These are phyloP conservation scores for Eucalyptus regnans DNA, from an alignment of 345 rosid species.

Conservation along the genomic window DNA sequence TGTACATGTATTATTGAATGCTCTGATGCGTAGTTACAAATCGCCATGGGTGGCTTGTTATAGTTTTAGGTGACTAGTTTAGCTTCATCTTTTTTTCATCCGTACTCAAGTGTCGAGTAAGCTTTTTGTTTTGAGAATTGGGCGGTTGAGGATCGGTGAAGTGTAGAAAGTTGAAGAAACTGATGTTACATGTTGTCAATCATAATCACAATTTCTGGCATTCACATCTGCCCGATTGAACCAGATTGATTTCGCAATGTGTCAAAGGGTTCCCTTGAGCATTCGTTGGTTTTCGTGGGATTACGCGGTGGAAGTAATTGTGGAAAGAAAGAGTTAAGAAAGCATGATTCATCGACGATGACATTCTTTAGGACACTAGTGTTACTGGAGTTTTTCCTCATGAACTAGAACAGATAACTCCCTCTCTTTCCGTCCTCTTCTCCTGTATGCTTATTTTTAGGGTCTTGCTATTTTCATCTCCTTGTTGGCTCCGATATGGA, in stretches of 20 bases:
- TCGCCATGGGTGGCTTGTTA: background rate
- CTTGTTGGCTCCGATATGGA: background rate
- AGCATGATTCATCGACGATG: background rate
- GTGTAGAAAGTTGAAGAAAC: background rate
- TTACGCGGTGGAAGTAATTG: background rate
- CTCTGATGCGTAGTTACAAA: background rate
- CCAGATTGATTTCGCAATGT: background rate
- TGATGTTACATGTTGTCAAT: background rate
- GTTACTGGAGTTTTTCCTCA: background rate
- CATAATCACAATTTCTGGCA: background rate
- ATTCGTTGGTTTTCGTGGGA: background rate
- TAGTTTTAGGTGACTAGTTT: background rate
- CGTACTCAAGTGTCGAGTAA: background rate
- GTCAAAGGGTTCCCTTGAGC: background rate
- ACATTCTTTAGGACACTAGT: background rate
- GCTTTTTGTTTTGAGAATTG: background rate
- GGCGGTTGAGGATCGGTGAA: background rate
- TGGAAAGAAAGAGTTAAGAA: background rate
- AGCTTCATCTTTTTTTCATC: background rate
- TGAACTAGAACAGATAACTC: background rate
- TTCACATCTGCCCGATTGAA: background rate
- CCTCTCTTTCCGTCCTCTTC: background rate
- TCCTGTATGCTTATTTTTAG: background rate
- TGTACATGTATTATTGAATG: background rate
- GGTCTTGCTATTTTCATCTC: background rate